Conservation (phyloP, 495 filamentous ascomycete species). For the Penicillium cosmopolitanum region DNA sequence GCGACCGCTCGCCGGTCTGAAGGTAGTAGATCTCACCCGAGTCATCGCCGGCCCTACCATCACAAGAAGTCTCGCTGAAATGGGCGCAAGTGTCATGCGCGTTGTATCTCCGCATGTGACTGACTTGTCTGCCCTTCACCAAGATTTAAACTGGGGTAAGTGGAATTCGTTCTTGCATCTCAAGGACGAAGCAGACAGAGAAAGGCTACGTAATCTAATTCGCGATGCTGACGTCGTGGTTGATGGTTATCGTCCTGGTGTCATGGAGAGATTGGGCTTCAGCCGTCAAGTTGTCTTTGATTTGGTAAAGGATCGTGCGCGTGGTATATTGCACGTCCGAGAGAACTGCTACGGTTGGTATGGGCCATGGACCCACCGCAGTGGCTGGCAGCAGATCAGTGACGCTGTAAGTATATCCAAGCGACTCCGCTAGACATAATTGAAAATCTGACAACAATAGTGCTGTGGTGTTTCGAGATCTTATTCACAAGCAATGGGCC, state of each 20-base stretch:
- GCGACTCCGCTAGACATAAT: not conserved
- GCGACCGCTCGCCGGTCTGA: slow-evolving; percentile 14
- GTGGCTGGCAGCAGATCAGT: slow-evolving; percentile 61
- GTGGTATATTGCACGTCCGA: slow-evolving; percentile 53
- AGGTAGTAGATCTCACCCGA: slow-evolving; percentile 61
- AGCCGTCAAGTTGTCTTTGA: slow-evolving; percentile 48
- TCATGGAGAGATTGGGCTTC: slow-evolving; percentile 54
- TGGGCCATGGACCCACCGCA: slow-evolving; percentile 54
- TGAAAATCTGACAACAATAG: slow-evolving; percentile 1
- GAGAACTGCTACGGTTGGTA: slow-evolving; percentile 64
- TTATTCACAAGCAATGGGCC: slow-evolving; percentile 34
- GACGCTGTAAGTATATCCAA: slow-evolving; percentile 35
- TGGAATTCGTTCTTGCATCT: slow-evolving; percentile 55
- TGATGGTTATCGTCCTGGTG: slow-evolving; percentile 58
- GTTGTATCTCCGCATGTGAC: slow-evolving; percentile 57
- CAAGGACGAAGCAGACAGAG: slow-evolving; percentile 45
- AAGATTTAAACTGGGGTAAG: slow-evolving; percentile 60
- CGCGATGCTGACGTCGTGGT: slow-evolving; percentile 60
- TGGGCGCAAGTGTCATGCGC: slow-evolving; percentile 60
- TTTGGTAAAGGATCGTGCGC: slow-evolving; percentile 40
- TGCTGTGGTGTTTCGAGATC: slow-evolving; percentile 19
- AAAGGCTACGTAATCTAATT: slow-evolving; percentile 46
- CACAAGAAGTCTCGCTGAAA: slow-evolving; percentile 56
- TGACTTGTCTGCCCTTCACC: slow-evolving; percentile 48
- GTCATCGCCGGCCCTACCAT: slow-evolving; percentile 53